phyloP scores from a whole-genome alignment of 2,329 filamentous ascomycete species.

The Sporothrix luriei region DNA sequence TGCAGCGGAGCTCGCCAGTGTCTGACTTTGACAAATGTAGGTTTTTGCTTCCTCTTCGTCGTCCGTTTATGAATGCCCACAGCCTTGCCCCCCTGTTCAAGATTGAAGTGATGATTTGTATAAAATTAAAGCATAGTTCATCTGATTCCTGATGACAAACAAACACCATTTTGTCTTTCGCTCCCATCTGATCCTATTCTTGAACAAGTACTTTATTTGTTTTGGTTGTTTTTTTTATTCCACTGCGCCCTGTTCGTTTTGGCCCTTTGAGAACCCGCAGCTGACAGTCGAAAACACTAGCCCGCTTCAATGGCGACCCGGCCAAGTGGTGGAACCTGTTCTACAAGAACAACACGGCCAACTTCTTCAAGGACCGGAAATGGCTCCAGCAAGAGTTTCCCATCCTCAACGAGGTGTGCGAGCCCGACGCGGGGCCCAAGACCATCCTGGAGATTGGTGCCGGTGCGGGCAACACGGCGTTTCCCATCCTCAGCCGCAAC shows the following conservation, averaged over 20 bases:
- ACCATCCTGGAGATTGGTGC: constrained; percentile 88
- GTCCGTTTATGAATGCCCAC: constrained; percentile 21
- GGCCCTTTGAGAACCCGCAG: neutral
- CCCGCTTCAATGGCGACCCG: constrained; percentile 83
- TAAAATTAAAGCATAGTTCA: constrained; percentile 69
- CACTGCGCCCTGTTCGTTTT: neutral
- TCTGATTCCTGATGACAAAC: constrained; percentile 69
- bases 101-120: constrained; percentile 48
- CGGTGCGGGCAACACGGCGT: constrained; percentile 94
- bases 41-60: neutral
- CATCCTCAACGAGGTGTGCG: constrained; percentile 74
- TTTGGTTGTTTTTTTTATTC: neutral
- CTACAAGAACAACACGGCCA: constrained; percentile 95
- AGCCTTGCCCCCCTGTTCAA: constrained; percentile 37
- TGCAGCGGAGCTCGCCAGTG: constrained; percentile 83
- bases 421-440: constrained; percentile 67
- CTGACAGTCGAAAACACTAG: constrained; percentile 46
- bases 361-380: constrained; percentile 98
- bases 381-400: constrained; percentile 98
- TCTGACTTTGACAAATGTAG: constrained; percentile 88
- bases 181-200: constrained; percentile 65
- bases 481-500: constrained; percentile 83
- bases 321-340: constrained; percentile 98
- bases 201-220: constrained; percentile 30
- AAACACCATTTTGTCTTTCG: constrained; percentile 65